Conservation (phyloP, 2,329 filamentous ascomycete species). For the Penicillium corylophilum region DNA sequence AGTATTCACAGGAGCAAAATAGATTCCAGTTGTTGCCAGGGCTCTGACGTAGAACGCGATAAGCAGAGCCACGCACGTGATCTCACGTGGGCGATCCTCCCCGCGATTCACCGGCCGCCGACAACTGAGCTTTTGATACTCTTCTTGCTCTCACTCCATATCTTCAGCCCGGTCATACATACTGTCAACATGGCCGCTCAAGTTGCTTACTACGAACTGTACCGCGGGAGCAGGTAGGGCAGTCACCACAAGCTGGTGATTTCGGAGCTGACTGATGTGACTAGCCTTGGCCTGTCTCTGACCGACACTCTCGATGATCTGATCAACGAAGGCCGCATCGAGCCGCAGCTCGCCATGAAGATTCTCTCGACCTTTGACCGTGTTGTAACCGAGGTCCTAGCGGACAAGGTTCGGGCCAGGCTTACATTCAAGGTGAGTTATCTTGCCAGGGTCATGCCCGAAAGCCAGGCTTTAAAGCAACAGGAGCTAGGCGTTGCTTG, state of each 20-base stretch:
- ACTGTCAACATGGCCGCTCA: constrained; percentile 45
- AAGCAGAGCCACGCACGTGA: constrained; percentile 9
- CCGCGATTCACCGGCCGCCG: constrained; percentile 11
- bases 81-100: constrained; percentile 11
- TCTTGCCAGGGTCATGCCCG: neutral
- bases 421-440: constrained; percentile 84
- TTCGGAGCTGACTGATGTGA: constrained; percentile 18
- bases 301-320: constrained; percentile 97
- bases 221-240: constrained; percentile 90
- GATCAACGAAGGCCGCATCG: constrained; percentile 91
- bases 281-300: constrained; percentile 85
- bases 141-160: constrained; percentile 2
- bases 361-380: constrained; percentile 95
- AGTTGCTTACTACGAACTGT: constrained; percentile 82
- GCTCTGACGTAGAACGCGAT: constrained; percentile 13
- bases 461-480: neutral
- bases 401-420: constrained; percentile 87
- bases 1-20: neutral
- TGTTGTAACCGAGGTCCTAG: constrained; percentile 84
- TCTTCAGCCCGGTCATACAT: constrained; percentile 8
- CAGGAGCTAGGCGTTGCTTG: neutral
- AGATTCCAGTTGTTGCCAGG: neutral
- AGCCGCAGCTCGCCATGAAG: constrained; percentile 98
- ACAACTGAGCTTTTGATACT: constrained; percentile 18
- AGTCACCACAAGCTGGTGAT: neutral